Evolutionary conservation across 148 eudicot species (phyloP).

Genomic region (Rhododendron griersonianum): DNA sequence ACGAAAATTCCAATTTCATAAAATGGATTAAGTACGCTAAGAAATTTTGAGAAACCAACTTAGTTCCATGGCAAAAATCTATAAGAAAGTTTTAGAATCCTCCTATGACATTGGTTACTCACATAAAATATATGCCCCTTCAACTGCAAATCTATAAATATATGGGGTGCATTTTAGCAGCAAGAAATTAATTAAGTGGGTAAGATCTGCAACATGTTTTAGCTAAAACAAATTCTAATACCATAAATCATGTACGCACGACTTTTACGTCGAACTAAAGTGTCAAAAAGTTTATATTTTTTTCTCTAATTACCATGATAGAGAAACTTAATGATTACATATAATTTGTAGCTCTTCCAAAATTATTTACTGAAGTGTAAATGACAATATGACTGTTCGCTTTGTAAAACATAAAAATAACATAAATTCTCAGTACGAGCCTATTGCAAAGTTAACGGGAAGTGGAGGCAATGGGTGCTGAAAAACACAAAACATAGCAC

Average conservation of each 20-base stretch:
- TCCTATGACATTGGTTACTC: neutral
- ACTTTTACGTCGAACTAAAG: neutral
- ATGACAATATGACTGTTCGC: neutral
- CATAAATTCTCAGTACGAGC: neutral
- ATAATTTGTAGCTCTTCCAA: neutral
- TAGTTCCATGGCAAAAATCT: neutral
- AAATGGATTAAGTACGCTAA: neutral
- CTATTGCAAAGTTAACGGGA: neutral
- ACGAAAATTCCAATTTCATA: neutral
- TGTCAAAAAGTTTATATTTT: neutral
- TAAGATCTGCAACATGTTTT: neutral
- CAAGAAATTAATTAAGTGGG: neutral
- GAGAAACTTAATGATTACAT: neutral
- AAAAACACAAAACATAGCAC: neutral
- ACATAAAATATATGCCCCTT: neutral
- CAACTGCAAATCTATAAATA: neutral
- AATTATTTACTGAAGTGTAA: neutral
- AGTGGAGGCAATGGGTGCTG: neutral
- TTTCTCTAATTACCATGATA: neutral
- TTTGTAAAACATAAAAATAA: neutral
- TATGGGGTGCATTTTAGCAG: neutral
- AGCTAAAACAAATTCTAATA: neutral
- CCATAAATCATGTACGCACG: neutral
- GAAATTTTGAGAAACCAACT: neutral
- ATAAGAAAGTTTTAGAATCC: neutral